Conservation (phyloP, 1,139 yeast species). For the Hemisphaericaspora xylanilytica region DNA sequence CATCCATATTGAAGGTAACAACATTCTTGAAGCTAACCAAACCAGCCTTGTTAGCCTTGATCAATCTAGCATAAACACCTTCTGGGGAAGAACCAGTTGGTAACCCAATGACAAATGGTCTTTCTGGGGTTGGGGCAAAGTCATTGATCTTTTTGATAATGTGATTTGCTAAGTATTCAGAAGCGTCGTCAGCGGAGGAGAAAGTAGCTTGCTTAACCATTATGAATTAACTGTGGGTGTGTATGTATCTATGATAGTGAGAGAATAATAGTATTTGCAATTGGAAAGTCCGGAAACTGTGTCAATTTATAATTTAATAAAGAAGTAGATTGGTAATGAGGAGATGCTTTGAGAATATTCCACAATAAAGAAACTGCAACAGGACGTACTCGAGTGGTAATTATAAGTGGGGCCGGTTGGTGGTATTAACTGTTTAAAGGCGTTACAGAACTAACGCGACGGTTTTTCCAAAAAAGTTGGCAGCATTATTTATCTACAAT, state of each 20-base stretch:
- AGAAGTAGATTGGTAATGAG: not conserved
- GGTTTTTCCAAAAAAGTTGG: not conserved
- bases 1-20: slow-evolving; percentile 65
- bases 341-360: not conserved
- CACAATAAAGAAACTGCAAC: not conserved
- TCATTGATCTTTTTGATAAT: slow-evolving; percentile 45
- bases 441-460: not conserved
- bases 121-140: slow-evolving; percentile 45
- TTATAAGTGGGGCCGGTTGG: too few species aligned
- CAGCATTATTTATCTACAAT: too few species aligned
- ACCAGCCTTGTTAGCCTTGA: slow-evolving; percentile 46
- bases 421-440: too few species aligned
- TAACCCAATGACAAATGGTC: slow-evolving; percentile 59
- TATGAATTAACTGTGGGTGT: not conserved
- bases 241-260: not conserved
- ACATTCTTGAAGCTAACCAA: slow-evolving; percentile 51
- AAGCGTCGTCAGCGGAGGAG: slow-evolving; percentile 43
- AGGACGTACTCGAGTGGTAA: too few species aligned
- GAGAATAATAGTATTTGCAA: not conserved
- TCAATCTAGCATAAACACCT: slow-evolving; percentile 50
- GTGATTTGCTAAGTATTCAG: slow-evolving; percentile 49
- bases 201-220: slow-evolving; percentile 42
- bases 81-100: slow-evolving; percentile 71
- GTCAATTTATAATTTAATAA: not conserved
- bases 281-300: not conserved